Percentiles rank a stretch among this genome's conserved stretches.
Evolutionary conservation across 495 filamentous ascomycete genomes (phyloP).

Genomic region (Penicillium canescens): DNA sequence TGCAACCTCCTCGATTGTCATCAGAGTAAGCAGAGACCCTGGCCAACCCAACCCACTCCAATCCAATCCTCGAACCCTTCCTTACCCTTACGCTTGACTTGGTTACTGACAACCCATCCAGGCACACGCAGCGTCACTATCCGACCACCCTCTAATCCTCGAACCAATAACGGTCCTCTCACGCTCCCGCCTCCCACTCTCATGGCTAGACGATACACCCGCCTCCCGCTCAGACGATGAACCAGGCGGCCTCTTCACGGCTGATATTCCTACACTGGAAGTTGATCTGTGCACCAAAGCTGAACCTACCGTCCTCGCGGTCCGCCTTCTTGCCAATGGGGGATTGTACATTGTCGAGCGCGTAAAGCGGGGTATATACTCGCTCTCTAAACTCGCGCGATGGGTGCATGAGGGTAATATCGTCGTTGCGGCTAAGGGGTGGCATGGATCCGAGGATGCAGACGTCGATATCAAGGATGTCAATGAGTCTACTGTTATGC

Average conservation of each 20-base stretch:
- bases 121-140: conserved; percentile 59
- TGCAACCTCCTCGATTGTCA: conserved; percentile 29
- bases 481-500: conserved; percentile 20
- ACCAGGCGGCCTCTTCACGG: conserved; percentile 55
- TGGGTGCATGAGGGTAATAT: conserved; percentile 55
- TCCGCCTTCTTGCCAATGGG: conserved; percentile 57
- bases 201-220: conserved; percentile 57
- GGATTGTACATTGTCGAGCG: conserved; percentile 71
- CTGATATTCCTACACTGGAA: conserved; percentile 63
- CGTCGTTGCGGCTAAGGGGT: conserved; percentile 39
- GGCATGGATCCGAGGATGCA: conserved; percentile 32
- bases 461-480: conserved; percentile 36
- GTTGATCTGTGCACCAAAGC: conserved; percentile 39
- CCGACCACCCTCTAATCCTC: conserved; percentile 58
- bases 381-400: conserved; percentile 65
- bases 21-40: conserved; percentile 25
- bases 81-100: neutral
- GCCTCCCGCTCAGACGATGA: conserved; percentile 53
- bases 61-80: conserved; percentile 6
- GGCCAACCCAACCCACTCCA: neutral
- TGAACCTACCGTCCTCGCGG: conserved; percentile 60
- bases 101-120: conserved; percentile 17
- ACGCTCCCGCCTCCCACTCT: conserved; percentile 59
- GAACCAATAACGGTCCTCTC: conserved; percentile 62
- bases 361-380: conserved; percentile 66